These are phyloP conservation scores for Cladobotryum protrusum DNA, from an alignment of 2,329 filamentous ascomycete genomes.

Conservation along the genomic window DNA sequence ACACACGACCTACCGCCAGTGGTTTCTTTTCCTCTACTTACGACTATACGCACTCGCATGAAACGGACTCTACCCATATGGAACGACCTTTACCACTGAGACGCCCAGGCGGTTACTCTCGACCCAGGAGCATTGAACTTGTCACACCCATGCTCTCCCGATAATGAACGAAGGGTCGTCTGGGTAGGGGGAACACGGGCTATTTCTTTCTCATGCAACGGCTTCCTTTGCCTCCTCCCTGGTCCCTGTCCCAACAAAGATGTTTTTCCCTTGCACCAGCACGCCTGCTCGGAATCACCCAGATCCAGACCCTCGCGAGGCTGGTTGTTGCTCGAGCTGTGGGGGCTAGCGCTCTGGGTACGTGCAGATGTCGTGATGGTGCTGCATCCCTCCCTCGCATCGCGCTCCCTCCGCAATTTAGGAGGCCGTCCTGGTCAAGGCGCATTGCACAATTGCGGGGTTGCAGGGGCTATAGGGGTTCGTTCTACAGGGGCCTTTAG, in stretches of 20 bases:
- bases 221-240: neutral
- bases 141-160: conserved; percentile 54
- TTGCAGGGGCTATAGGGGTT: conserved; percentile 16
- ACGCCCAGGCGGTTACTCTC: conserved; percentile 47
- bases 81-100: conserved; percentile 54
- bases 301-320: neutral
- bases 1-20: conserved; percentile 34
- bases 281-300: neutral
- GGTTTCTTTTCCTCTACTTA: conserved; percentile 47
- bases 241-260: too few species aligned
- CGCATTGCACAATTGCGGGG: conserved; percentile 20
- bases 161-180: conserved; percentile 23
- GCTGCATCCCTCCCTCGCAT: conserved; percentile 4
- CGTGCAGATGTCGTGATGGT: conserved; percentile 7
- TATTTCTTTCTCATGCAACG: neutral
- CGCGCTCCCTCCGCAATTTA: conserved; percentile 11
- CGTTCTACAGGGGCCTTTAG: neutral
- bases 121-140: conserved; percentile 58
- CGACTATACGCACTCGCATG: conserved; percentile 37
- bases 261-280: neutral
- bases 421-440: neutral
- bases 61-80: conserved; percentile 27
- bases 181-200: conserved; percentile 1
- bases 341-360: conserved; percentile 1
- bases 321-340: neutral